Conservation (phyloP, 2,329 filamentous ascomycete genomes). For the Diplocarpon mali region DNA sequence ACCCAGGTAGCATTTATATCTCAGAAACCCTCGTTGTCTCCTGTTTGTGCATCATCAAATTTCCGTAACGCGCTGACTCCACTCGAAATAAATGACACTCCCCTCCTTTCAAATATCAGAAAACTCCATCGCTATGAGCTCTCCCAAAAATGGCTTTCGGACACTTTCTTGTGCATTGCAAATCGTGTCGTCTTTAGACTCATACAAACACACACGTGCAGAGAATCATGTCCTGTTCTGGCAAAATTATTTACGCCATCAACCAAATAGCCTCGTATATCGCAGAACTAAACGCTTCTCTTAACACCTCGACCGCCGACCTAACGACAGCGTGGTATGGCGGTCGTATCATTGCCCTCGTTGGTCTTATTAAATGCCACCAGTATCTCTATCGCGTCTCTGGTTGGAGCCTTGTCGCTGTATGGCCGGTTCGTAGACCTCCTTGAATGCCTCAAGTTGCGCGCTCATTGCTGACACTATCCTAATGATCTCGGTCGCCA, state of each 20-base stretch:
- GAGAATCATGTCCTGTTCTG: too few species aligned
- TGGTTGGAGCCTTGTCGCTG: conserved; percentile 5
- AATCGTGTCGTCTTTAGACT: background rate
- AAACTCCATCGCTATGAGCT: conserved; percentile 2
- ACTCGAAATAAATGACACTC: too few species aligned
- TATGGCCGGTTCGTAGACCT: conserved; percentile 16
- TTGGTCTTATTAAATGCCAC: too few species aligned
- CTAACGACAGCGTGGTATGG: background rate
- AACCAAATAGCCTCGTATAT: background rate
- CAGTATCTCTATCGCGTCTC: background rate
- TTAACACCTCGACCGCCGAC: background rate
- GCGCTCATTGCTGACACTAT: conserved; percentile 16
- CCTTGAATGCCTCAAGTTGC: conserved; percentile 21
- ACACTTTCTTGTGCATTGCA: conserved; percentile 1
- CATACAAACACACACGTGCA: background rate
- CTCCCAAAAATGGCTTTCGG: background rate
- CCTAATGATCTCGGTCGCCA: conserved; percentile 20
- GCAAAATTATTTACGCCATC: background rate
- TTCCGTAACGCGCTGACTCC: background rate
- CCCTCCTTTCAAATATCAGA: background rate
- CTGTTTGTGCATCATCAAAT: too few species aligned
- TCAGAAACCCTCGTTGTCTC: too few species aligned
- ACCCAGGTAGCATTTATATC: too few species aligned
- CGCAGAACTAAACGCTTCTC: background rate
- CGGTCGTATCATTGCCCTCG: background rate